Percentiles rank a stretch among this genome's conserved stretches.
Conservation (phyloP, 2,329 filamentous ascomycete species). For the Exophiala sp. region DNA sequence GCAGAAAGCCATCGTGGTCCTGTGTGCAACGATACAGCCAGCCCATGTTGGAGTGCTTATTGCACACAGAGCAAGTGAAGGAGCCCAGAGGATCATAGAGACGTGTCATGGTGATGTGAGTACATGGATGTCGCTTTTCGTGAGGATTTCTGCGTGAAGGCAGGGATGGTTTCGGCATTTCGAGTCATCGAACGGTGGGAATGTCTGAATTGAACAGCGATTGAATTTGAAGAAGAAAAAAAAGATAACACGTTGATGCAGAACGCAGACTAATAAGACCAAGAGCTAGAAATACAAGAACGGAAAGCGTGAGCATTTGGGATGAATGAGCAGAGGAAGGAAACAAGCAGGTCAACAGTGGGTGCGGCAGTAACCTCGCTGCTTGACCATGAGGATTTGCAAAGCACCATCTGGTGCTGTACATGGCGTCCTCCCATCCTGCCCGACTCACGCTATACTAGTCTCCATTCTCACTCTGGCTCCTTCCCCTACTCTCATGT, state of each 20-base stretch:
- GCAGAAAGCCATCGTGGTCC: conserved; percentile 49
- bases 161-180: conserved; percentile 22
- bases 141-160: conserved; percentile 19
- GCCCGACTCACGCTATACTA: background rate
- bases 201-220: background rate
- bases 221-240: background rate
- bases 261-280: background rate
- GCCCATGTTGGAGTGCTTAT: conserved; percentile 51
- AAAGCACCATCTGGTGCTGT: background rate
- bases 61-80: conserved; percentile 55
- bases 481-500: background rate
- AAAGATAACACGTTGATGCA: background rate
- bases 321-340: background rate
- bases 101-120: conserved; percentile 62
- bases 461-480: background rate
- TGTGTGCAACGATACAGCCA: conserved; percentile 71
- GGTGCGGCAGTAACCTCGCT: background rate
- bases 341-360: background rate
- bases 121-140: conserved; percentile 46
- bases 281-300: background rate
- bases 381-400: background rate
- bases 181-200: background rate
- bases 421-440: background rate
- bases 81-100: conserved; percentile 47
- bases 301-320: background rate